Percentiles rank a stretch among this genome's conserved stretches.
Conservation (phyloP, 805 yeast genomes). For the Zygosaccharomyces gambellarensis region DNA sequence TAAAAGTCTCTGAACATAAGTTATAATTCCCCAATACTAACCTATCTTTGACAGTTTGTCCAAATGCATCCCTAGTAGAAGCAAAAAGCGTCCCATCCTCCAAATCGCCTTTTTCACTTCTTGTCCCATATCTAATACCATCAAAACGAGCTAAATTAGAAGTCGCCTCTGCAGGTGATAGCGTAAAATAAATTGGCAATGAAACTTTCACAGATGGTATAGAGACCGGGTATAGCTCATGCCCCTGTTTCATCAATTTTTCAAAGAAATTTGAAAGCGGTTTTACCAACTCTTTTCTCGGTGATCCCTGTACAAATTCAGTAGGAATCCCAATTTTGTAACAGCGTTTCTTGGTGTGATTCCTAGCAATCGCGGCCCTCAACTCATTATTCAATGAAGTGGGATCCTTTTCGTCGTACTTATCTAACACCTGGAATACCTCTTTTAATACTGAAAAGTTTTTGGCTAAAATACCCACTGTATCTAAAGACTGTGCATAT, state of each 20-base stretch:
- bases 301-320: constrained; percentile 57
- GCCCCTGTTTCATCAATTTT: constrained; percentile 44
- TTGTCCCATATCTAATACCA: constrained; percentile 78
- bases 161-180: constrained; percentile 91
- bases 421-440: constrained; percentile 55
- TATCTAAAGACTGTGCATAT: constrained; percentile 90
- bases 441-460: constrained; percentile 40
- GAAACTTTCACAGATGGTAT: constrained; percentile 63
- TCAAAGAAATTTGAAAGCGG: constrained; percentile 46
- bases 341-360: constrained; percentile 12
- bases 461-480: constrained; percentile 77
- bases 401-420: constrained; percentile 71
- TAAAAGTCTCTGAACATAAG: constrained; percentile 63
- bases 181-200: constrained; percentile 76
- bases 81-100: constrained; percentile 43
- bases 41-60: constrained; percentile 78
- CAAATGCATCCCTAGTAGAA: constrained; percentile 62
- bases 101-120: constrained; percentile 37
- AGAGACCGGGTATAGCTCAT: constrained; percentile 55
- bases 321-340: constrained; percentile 66
- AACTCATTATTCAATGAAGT: constrained; percentile 47
- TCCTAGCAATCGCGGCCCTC: constrained; percentile 31
- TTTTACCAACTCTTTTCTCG: constrained; percentile 43
- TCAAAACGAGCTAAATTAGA: constrained; percentile 88
- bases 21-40: constrained; percentile 83